Base-by-base conservation (phyloP, 495 filamentous ascomycete genomes). In the Penicillium simplicissimum region DNA sequence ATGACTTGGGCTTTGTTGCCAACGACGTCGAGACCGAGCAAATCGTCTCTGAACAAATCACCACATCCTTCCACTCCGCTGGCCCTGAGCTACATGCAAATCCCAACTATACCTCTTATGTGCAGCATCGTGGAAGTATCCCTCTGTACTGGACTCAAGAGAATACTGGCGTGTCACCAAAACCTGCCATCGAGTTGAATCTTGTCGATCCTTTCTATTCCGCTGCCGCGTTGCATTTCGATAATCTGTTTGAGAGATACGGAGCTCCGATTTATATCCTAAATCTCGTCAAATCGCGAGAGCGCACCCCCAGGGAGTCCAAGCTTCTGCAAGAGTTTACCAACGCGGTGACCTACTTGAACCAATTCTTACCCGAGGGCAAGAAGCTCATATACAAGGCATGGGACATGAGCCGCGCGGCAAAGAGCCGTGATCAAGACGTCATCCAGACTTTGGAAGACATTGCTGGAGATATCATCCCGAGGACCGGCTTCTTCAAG, bases 21-120 rank as follows among this genome's bases (percentile, higher is more conserved):
- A 98, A 98, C 69, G 95, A 98, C 74, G 95, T 98, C n/a, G 96
- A 98, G 76, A 97, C 96, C 6, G 95, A 98, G 75, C 95, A 98
- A 72, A 97, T 98, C 63, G 93, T 98, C 10, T 93, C 93, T 13
- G 96, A 98, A 71, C 88, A 91, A 68, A 76, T 91, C 35, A 97
- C 92, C 2, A 98, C 95, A 3, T 97, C 95, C 0, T 98, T 98
- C 69, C 95, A 98, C 79, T 90, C 89, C 4, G 90, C 95, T 6
- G 93, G 91, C 7, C 91, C 92, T 23, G 85, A 85, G 57, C 84
- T 96, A 34, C 95, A 91, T 74, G 83, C 91, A 3, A 98, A 89
- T 66, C 93, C 95, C 6, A 87, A 89, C 33, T 97, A 92, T 71
- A 98, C 95, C 13, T 97, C 95, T 0, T 98, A 96, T 73, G 88